phyloP scores from a whole-genome alignment of 257 asterid genomes.

The Henckelia pumila region DNA sequence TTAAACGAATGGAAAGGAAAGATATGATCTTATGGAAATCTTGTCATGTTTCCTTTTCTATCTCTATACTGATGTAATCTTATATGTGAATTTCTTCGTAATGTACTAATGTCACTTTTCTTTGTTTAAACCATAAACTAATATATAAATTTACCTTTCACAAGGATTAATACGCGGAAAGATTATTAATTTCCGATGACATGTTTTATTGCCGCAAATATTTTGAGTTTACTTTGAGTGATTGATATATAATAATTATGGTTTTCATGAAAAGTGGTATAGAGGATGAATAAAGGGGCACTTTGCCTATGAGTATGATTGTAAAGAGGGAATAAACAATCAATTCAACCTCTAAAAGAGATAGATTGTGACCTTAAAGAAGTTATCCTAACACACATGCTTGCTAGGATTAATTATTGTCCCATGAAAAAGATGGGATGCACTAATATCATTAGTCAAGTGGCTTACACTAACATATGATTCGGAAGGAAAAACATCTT shows the following conservation, averaged over 20 bases:
- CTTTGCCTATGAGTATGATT: not conserved
- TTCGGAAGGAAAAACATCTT: not conserved
- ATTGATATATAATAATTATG: too few relatives aligned
- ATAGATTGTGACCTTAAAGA: conserved; percentile 69
- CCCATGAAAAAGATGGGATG: conserved; percentile 38
- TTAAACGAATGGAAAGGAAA: too few relatives aligned
- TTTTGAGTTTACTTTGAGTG: not conserved
- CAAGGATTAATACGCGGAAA: not conserved
- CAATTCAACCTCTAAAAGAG: conserved; percentile 46
- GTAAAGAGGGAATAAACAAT: not conserved
- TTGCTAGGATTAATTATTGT: conserved; percentile 29
- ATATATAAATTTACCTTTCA: too few relatives aligned
- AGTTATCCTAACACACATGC: conserved; percentile 21
- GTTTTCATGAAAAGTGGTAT: not conserved
- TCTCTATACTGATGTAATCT: not conserved
- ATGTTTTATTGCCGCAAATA: not conserved
- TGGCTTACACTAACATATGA: conserved; percentile 12
- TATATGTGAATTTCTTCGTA: too few relatives aligned
- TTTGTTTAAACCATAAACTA: too few relatives aligned
- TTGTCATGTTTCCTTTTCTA: not conserved
- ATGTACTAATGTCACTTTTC: too few relatives aligned
- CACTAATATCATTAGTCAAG: conserved; percentile 39
- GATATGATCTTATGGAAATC: not conserved
- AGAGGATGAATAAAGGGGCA: not conserved
- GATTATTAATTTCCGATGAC: not conserved